These are phyloP conservation scores for Cystobasidium pallidum DNA, from an alignment of 1,284 basidiomycete species.

Conservation along the genomic window DNA sequence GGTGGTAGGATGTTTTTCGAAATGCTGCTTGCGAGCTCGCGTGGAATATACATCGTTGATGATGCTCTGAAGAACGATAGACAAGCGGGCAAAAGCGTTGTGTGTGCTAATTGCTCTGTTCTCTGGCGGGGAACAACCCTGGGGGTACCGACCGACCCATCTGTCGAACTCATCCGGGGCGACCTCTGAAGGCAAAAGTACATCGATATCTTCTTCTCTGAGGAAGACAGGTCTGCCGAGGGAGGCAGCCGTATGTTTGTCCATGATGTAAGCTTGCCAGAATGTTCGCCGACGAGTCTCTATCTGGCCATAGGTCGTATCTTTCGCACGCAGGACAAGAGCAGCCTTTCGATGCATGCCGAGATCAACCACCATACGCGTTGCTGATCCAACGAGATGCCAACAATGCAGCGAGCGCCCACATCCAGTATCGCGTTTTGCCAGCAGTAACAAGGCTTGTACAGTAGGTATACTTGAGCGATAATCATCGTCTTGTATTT, in stretches of 20 bases:
- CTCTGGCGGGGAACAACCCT: slow-evolving; percentile 13
- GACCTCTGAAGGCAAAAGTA: slow-evolving; percentile 36
- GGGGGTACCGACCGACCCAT: slow-evolving; percentile 37
- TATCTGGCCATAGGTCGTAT: slow-evolving; percentile 38
- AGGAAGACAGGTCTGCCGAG: slow-evolving; percentile 38
- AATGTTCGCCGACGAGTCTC: slow-evolving; percentile 38
- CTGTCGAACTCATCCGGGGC: slow-evolving; percentile 43
- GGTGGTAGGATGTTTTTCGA: slow-evolving; percentile 28
- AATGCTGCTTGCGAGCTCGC: slow-evolving; percentile 43
- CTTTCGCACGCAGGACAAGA: slow-evolving; percentile 19
- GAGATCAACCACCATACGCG: slow-evolving; percentile 43
- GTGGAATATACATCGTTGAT: slow-evolving; percentile 43
- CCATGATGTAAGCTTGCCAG: slow-evolving; percentile 45
- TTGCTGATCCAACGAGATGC: slow-evolving; percentile 42
- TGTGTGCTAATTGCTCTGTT: slow-evolving; percentile 42
- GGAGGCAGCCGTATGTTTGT: slow-evolving; percentile 40
- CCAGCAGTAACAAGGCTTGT: slow-evolving; percentile 27
- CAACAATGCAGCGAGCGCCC: slow-evolving; percentile 41
- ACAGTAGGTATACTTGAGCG: slow-evolving; percentile 38
- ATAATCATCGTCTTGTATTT: slow-evolving; percentile 42
- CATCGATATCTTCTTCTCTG: slow-evolving; percentile 42
- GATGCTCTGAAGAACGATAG: slow-evolving; percentile 39
- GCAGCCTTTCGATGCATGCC: slow-evolving; percentile 41
- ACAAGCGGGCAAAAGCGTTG: slow-evolving; percentile 41
- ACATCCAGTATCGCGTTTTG: slow-evolving; percentile 40